Conservation (phyloP, 768 basidiomycete species). For the Lactarius trivialis region DNA sequence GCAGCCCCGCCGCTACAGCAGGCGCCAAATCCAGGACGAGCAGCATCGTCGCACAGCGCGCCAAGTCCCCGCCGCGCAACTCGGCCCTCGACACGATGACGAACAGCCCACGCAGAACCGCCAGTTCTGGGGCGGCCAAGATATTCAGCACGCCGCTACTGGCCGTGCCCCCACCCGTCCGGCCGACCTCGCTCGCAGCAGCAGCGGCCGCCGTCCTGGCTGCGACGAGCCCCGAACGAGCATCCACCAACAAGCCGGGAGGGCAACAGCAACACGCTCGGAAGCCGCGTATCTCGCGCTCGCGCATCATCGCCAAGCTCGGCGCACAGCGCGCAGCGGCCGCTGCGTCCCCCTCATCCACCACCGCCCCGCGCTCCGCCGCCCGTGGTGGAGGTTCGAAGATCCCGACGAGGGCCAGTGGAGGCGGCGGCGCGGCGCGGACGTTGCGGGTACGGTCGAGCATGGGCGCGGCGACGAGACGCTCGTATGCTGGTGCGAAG, state of each 20-base stretch:
- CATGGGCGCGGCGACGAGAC: constrained; percentile 29
- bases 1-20: constrained; percentile 14
- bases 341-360: background rate
- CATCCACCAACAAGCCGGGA: constrained; percentile 1
- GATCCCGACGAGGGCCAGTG: constrained; percentile 5
- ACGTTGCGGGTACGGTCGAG: constrained; percentile 44
- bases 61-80: constrained; percentile 18
- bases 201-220: constrained; percentile 26
- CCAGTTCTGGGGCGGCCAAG: no score
- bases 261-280: constrained; percentile 36
- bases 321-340: constrained; percentile 61
- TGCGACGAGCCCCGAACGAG: background rate
- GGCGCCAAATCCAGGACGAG: constrained; percentile 15
- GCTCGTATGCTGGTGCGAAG: constrained; percentile 32
- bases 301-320: constrained; percentile 69
- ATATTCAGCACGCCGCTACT: constrained; percentile 52
- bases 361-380: constrained; percentile 7
- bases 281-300: constrained; percentile 74
- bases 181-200: constrained; percentile 29
- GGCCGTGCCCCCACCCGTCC: constrained; percentile 17
- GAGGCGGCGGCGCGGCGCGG: constrained; percentile 9
- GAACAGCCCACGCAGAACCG: constrained; percentile 28
- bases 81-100: constrained; percentile 31
- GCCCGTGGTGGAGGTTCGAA: constrained; percentile 14
- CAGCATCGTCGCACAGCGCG: constrained; percentile 14